A percentile compares a stretch with the other conserved stretches of the same genome.
phyloP scores from a whole-genome alignment of 805 yeast species.

The Hanseniaspora lachancei region DNA sequence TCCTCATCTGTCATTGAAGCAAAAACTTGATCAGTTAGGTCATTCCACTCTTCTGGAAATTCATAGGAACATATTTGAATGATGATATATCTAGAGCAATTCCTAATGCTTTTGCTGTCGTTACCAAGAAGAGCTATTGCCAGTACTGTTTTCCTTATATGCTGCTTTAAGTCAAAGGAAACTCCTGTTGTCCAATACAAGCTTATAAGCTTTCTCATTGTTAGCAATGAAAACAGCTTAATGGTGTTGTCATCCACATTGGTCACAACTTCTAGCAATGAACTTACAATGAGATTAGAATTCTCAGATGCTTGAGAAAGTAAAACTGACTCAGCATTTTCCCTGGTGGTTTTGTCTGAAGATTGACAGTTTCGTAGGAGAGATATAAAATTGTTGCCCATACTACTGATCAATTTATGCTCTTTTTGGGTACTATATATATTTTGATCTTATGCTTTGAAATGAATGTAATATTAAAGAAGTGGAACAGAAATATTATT shows the following conservation, averaged over 20 bases:
- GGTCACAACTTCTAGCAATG: background rate
- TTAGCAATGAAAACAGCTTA: slow-evolving; percentile 53
- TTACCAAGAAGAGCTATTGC: slow-evolving; percentile 30
- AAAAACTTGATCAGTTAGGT: slow-evolving; percentile 35
- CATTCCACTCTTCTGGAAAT: slow-evolving; percentile 95
- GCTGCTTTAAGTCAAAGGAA: slow-evolving; percentile 27
- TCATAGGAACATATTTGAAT: slow-evolving; percentile 80
- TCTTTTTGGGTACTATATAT: background rate
- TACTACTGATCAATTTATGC: background rate
- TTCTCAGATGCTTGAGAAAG: slow-evolving; percentile 14
- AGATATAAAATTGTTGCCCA: slow-evolving; percentile 12
- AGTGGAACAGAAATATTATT: too few relatives aligned
- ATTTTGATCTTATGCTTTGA: background rate
- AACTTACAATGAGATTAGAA: background rate
- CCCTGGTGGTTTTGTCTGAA: slow-evolving; percentile 41
- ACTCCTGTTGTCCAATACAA: slow-evolving; percentile 52
- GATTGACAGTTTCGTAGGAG: slow-evolving; percentile 27
- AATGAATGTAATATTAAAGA: background rate
- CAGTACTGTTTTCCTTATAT: slow-evolving; percentile 40
- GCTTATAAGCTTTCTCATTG: slow-evolving; percentile 55
- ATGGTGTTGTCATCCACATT: background rate
- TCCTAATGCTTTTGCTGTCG: slow-evolving; percentile 44
- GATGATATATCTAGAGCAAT: slow-evolving; percentile 57
- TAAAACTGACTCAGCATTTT: slow-evolving; percentile 40
- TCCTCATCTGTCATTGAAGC: background rate